Percentiles rank a stretch among this genome's conserved stretches.
phyloP scores from a whole-genome alignment of 2,329 filamentous ascomycete genomes.

The Colletotrichum eremochloae region DNA sequence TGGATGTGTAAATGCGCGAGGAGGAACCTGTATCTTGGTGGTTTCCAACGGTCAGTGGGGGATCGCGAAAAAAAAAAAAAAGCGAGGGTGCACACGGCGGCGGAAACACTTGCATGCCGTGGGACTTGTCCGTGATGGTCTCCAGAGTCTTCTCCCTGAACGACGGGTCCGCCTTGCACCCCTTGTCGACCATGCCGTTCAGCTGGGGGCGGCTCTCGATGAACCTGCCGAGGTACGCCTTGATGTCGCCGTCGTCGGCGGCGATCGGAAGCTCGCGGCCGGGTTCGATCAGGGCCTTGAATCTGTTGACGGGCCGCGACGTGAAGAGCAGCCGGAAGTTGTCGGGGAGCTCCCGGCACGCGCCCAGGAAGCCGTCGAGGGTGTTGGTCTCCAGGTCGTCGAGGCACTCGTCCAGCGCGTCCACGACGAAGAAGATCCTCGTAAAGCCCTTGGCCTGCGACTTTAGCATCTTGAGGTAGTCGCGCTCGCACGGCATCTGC shows the following conservation, averaged over 20 bases:
- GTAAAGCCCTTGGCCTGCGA: neutral
- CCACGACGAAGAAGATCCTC: conserved; percentile 7
- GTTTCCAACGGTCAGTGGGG: neutral
- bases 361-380: conserved; percentile 1
- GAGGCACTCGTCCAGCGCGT: conserved; percentile 27
- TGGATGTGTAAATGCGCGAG: conserved; percentile 30
- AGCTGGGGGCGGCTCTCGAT: conserved; percentile 4
- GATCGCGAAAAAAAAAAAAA: too few relatives aligned
- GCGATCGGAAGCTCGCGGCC: neutral
- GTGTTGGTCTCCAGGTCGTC: conserved; percentile 7
- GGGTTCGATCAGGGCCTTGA: neutral
- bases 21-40: neutral
- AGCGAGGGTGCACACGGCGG: too few relatives aligned
- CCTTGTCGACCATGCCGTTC: neutral
- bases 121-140: conserved; percentile 7
- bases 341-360: conserved; percentile 8
- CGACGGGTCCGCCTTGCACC: neutral
- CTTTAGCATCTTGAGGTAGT: conserved; percentile 19
- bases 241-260: conserved; percentile 11
- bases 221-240: conserved; percentile 15
- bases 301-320: neutral
- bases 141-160: neutral
- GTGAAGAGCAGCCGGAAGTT: conserved; percentile 16
- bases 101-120: conserved; percentile 18
- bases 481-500: neutral